These are phyloP conservation scores for Pichia rugopelliculosa DNA, from an alignment of 805 yeast species.

Conservation along the genomic window DNA sequence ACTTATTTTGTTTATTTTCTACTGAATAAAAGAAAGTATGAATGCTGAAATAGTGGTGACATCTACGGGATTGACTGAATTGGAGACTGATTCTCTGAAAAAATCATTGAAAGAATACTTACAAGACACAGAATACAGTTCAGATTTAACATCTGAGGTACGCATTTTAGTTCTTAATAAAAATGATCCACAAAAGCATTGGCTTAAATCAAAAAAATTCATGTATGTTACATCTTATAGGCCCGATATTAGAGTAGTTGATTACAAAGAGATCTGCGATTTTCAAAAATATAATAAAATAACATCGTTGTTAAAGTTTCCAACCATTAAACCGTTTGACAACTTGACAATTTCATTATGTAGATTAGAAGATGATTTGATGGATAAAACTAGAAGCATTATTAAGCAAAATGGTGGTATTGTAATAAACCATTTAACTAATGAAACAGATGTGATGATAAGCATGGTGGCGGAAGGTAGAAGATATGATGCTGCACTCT, in stretches of 20 bases:
- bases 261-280: constrained; percentile 40
- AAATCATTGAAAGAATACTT: constrained; percentile 14
- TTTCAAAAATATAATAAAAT: constrained; percentile 1
- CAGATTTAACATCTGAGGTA: constrained; percentile 25
- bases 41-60: constrained; percentile 15
- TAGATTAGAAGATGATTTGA: constrained; percentile 18
- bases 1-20: background rate
- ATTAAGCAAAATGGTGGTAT: constrained; percentile 41
- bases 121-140: constrained; percentile 15
- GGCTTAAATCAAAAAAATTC: constrained; percentile 44
- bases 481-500: constrained; percentile 43
- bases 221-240: constrained; percentile 41
- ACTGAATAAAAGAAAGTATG: background rate
- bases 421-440: constrained; percentile 42
- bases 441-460: constrained; percentile 37
- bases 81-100: constrained; percentile 13
- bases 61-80: constrained; percentile 20
- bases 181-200: constrained; percentile 12
- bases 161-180: constrained; percentile 21
- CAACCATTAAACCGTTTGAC: constrained; percentile 35
- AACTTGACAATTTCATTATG: constrained; percentile 35
- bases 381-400: constrained; percentile 23
- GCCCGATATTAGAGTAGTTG: constrained; percentile 50
- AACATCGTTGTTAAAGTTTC: constrained; percentile 1
- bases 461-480: constrained; percentile 46